These are phyloP conservation scores for Saturnispora hagleri DNA, from an alignment of 805 yeast genomes.

Conservation along the genomic window DNA sequence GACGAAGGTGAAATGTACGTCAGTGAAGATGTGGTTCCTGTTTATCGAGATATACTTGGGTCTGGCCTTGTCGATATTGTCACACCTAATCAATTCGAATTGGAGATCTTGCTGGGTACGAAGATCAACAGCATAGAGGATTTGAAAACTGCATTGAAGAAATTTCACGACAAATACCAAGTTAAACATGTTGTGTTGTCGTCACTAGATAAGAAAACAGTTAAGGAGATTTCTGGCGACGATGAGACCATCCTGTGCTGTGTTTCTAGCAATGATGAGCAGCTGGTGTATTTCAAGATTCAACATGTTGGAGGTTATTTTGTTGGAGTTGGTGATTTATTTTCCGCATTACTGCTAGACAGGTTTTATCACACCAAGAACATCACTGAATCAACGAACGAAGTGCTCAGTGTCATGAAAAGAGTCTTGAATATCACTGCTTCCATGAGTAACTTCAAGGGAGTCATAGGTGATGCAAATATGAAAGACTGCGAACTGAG, in stretches of 20 bases:
- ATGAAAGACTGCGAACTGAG: constrained; percentile 71
- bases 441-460: constrained; percentile 29
- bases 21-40: constrained; percentile 47
- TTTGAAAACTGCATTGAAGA: constrained; percentile 38
- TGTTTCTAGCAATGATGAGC: constrained; percentile 29
- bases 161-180: constrained; percentile 38
- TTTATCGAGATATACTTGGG: constrained; percentile 39
- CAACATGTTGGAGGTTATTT: constrained; percentile 70
- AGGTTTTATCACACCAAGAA: constrained; percentile 33
- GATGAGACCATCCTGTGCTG: constrained; percentile 32
- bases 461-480: constrained; percentile 47
- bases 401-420: constrained; percentile 49
- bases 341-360: constrained; percentile 70
- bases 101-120: constrained; percentile 47
- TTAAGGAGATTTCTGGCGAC: constrained; percentile 10
- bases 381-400: constrained; percentile 35
- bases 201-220: constrained; percentile 32
- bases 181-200: constrained; percentile 62
- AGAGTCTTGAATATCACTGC: constrained; percentile 42
- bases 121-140: constrained; percentile 32
- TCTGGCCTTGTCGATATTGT: constrained; percentile 52
- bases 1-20: constrained; percentile 69
- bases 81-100: constrained; percentile 89
- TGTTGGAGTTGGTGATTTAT: constrained; percentile 92
- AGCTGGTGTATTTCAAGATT: constrained; percentile 34